Conservation (phyloP, 306 rosid species). For the Prunus mongolica region DNA sequence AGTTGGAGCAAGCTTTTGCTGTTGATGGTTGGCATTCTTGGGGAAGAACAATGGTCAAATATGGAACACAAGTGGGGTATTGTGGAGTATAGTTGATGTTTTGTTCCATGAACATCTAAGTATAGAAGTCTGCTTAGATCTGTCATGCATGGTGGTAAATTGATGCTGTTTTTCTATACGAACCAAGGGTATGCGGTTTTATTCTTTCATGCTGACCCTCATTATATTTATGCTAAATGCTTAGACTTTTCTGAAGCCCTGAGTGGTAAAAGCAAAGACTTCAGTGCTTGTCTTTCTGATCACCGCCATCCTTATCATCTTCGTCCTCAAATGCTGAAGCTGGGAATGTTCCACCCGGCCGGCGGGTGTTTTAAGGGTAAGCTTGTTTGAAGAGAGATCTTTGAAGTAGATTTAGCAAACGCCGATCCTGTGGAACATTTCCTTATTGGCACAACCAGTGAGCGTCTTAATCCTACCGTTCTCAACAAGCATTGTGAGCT, state of each 20-base stretch:
- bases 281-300: background rate
- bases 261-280: background rate
- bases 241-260: background rate
- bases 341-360: background rate
- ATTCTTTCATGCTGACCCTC: background rate
- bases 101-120: background rate
- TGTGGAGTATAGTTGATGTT: background rate
- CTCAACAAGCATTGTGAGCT: conserved; percentile 5
- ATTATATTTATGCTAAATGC: background rate
- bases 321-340: background rate
- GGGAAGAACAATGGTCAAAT: background rate
- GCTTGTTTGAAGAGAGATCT: conserved; percentile 3
- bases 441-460: conserved; percentile 1
- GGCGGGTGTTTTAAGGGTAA: background rate
- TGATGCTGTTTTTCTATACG: background rate
- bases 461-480: background rate
- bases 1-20: background rate
- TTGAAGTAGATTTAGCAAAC: background rate
- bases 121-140: background rate
- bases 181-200: background rate
- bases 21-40: background rate
- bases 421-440: background rate
- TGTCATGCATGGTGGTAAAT: background rate
- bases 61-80: background rate
- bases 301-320: background rate